Evolutionary conservation across 2,329 filamentous ascomycete genomes (phyloP).

Genomic region (Leptoxyphium fumago): DNA sequence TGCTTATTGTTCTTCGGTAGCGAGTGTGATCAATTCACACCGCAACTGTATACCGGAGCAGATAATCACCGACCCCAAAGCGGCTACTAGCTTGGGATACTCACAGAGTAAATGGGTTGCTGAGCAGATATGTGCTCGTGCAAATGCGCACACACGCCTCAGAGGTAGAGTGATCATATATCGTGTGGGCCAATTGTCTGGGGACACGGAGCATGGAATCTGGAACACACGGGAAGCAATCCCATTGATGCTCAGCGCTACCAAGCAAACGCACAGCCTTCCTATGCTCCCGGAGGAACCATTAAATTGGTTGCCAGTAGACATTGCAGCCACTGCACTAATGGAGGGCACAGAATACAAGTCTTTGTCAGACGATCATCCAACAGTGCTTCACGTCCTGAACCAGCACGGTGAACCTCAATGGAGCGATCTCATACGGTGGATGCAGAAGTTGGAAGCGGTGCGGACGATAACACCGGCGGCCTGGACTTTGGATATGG

Average conservation of each 20-base stretch:
- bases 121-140: constrained; percentile 36
- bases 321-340: constrained; percentile 29
- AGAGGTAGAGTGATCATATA: constrained; percentile 28
- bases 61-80: constrained; percentile 25
- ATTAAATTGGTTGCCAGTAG: constrained; percentile 33
- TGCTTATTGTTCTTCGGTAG: constrained; percentile 39
- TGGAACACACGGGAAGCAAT: constrained; percentile 38
- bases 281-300: constrained; percentile 24
- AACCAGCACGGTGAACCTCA: constrained; percentile 30
- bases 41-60: constrained; percentile 25
- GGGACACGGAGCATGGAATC: constrained; percentile 26
- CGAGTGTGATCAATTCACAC: constrained; percentile 24
- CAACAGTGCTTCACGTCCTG: constrained; percentile 33
- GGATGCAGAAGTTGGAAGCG: constrained; percentile 23
- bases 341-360: constrained; percentile 21
- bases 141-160: constrained; percentile 17
- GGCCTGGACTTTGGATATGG: constrained; percentile 30
- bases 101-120: constrained; percentile 45
- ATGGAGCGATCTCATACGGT: constrained; percentile 34
- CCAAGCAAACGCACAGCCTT: constrained; percentile 23
- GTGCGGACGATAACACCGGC: constrained; percentile 28
- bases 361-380: constrained; percentile 1
- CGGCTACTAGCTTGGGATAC: constrained; percentile 38
- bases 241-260: constrained; percentile 33
- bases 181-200: constrained; percentile 34